Evolutionary conservation across 495 filamentous ascomycete genomes (phyloP), one percentile per base, ranked within the genome.

Genomic region (Acidiella bohemica): DNA sequence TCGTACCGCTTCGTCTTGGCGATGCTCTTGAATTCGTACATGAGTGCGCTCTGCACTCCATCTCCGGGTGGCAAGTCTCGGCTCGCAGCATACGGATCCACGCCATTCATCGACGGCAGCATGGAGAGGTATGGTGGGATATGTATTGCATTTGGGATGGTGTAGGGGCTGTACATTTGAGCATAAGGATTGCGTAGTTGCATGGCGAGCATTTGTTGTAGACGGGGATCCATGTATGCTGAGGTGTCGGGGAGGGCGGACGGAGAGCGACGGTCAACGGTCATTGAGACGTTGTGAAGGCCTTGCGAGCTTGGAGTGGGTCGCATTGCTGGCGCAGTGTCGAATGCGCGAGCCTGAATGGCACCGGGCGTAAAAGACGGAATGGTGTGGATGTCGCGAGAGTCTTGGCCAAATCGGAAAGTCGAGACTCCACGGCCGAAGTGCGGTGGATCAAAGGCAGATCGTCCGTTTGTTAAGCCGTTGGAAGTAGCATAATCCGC

Each of bases 1-100:
- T 94, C 85, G 46, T 76, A 93, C 18, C 75, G 76, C 54, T 78
- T 88, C 0, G 76, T 75, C 35, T 43, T 46, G 14, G 36, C 22
- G 32, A 39, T 46, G 10, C 30, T 32, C 31, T 53, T 53, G 42
- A 53, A 49, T 24, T 53, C 46, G 25, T 50, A 53, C 2, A 95
- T 64, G 2, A 87, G 63, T 17, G 66, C 55, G 55, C 86, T 93
- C 36, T 82, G 69, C 3, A 80, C 59, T 41, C 71, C 73, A 18
- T 76, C 73, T 0, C 69, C 64, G 3, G 70, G 61, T 44, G 86
- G 80, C 23, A 78, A 70, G 23, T 84, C 80, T 44, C 75, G 72
- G 21, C 71, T 62, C 11, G 64, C 65, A 41, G 67, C 67, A 41
- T 63, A 63, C 34, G 44, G 68, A 42, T 67, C 68, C 22, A 63